A percentile compares a stretch with the other conserved stretches of the same genome.
Evolutionary conservation across 1,139 yeast genomes (phyloP).

Genomic region (Sugiyamaella grinbergsii): DNA sequence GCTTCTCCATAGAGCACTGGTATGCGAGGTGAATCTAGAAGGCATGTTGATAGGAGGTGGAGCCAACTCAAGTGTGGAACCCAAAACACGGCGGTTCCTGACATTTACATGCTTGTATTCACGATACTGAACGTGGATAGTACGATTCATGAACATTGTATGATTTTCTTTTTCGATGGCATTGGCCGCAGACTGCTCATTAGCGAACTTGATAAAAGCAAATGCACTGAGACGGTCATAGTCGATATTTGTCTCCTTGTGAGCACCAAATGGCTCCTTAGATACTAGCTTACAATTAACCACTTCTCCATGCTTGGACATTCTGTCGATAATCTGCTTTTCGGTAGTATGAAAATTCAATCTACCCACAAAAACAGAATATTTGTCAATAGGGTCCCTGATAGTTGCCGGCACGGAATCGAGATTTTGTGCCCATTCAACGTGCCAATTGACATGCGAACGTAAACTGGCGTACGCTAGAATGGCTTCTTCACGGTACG

Average conservation of each 20-base stretch:
- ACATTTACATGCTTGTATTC: constrained; percentile 51
- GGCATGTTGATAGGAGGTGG: constrained; percentile 35
- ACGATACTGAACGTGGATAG: constrained; percentile 82
- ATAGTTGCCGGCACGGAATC: constrained; percentile 25
- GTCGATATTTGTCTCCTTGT: background rate
- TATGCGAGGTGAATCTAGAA: constrained; percentile 19
- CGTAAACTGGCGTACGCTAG: constrained; percentile 74
- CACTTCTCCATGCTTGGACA: constrained; percentile 67
- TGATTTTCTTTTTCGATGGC: constrained; percentile 60
- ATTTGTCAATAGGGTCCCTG: constrained; percentile 54
- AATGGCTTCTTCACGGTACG: constrained; percentile 87
- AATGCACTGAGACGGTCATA: constrained; percentile 48
- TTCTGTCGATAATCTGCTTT: constrained; percentile 58
- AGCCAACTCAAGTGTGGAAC: constrained; percentile 31
- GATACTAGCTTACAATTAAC: constrained; percentile 40
- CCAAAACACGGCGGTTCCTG: constrained; percentile 18
- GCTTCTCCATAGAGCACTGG: constrained; percentile 12
- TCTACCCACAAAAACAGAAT: constrained; percentile 77
- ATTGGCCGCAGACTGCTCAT: constrained; percentile 50
- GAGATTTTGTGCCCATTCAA: constrained; percentile 86
- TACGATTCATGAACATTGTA: constrained; percentile 66
- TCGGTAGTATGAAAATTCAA: constrained; percentile 57
- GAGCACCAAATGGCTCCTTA: constrained; percentile 11
- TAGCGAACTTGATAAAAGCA: constrained; percentile 68
- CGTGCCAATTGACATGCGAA: constrained; percentile 53